These are phyloP conservation scores for Vigna angularis DNA, from an alignment of 306 rosid species.

Conservation along the genomic window DNA sequence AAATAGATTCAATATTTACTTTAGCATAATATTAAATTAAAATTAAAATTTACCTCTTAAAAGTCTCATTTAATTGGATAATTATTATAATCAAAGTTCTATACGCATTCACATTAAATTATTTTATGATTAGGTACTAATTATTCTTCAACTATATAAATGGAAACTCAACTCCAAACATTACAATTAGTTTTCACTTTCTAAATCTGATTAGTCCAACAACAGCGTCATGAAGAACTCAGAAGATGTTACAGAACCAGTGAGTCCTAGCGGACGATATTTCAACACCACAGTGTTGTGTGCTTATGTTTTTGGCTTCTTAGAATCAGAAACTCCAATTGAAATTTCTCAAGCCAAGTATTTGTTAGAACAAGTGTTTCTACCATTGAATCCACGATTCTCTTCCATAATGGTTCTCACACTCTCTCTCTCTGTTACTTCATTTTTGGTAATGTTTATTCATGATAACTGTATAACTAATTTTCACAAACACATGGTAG, in stretches of 20 bases:
- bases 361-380: conserved; percentile 45
- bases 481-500: conserved; percentile 21
- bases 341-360: conserved; percentile 33
- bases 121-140: too few relatives aligned
- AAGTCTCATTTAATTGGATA: too few relatives aligned
- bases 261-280: conserved; percentile 65
- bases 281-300: conserved; percentile 48
- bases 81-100: too few relatives aligned
- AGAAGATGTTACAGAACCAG: conserved; percentile 54
- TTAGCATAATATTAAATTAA: too few relatives aligned
- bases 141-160: not conserved
- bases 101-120: too few relatives aligned
- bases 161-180: not conserved
- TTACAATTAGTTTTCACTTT: not conserved
- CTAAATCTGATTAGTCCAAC: not conserved
- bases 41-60: too few relatives aligned
- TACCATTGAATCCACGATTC: conserved; percentile 62
- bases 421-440: not conserved
- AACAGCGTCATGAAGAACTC: conserved; percentile 18
- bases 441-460: not conserved
- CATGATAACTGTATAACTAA: not conserved
- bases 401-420: conserved; percentile 61
- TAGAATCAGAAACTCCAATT: conserved; percentile 58
- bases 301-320: conserved; percentile 51
- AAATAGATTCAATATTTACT: too few relatives aligned